Conservation (phyloP, 768 basidiomycete genomes). For the Amanita fuliginea region DNA sequence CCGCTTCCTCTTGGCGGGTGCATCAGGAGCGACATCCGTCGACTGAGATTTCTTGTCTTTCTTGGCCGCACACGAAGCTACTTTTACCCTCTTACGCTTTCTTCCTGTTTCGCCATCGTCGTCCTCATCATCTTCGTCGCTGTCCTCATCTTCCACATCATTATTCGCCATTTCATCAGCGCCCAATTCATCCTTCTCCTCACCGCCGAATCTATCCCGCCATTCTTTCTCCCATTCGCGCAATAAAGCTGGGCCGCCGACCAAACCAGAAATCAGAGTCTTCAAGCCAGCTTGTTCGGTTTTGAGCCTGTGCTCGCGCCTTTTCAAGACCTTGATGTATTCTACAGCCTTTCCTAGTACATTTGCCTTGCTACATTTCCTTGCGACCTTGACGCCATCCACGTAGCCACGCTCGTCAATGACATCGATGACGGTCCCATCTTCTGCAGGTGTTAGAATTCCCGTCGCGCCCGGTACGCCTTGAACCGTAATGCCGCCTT, state of each 20-base stretch:
- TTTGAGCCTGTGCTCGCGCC: conserved; percentile 57
- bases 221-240: conserved; percentile 72
- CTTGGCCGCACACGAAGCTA: conserved; percentile 16
- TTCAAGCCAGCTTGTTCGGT: conserved; percentile 71
- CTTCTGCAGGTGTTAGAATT: conserved; percentile 20
- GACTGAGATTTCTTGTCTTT: conserved; percentile 34
- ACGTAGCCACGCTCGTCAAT: conserved; percentile 82
- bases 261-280: conserved; percentile 55
- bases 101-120: conserved; percentile 30
- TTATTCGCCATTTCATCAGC: conserved; percentile 41
- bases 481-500: conserved; percentile 26
- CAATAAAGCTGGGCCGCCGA: conserved; percentile 62
- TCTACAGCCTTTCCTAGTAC: conserved; percentile 86
- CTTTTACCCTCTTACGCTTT: conserved; percentile 56
- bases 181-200: conserved; percentile 59
- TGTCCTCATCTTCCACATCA: conserved; percentile 48
- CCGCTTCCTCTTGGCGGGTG: conserved; percentile 73
- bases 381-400: conserved; percentile 86
- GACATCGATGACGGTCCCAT: conserved; percentile 33
- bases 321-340: conserved; percentile 83
- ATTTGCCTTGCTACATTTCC: conserved; percentile 86
- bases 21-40: conserved; percentile 1
- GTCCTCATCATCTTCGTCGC: conserved; percentile 41
- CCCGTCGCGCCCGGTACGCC: conserved; percentile 17
- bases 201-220: conserved; percentile 63